Evolutionary conservation across 768 basidiomycete species (phyloP), one percentile per base, ranked within the genome.

Genomic region (Saitozyma podzolica): DNA sequence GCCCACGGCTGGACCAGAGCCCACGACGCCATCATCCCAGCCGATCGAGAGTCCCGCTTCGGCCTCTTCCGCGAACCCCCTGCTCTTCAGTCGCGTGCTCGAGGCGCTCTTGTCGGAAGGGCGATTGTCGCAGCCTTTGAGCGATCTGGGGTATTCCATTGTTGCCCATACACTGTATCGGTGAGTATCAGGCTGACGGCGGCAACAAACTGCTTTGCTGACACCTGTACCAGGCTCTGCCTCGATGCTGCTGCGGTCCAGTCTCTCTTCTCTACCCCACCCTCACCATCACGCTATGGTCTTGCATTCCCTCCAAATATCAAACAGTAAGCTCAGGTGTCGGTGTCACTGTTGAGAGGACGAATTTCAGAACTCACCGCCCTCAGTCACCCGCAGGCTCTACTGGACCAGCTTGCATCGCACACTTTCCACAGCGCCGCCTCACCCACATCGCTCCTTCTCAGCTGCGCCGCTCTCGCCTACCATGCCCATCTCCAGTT

Each of bases 401-500:
- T 64, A 3, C 57, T 64, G 16, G 52, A 51, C 43, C 58, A 37
- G 13, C 40, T 64, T 40, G 63, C 63, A 10, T 11, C 11, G n/a
- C 55, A 58, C 47, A 63, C 56, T 51, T 41, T 58, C n/a, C 41
- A 60, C 16, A 16, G 39, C 29, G 62, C 63, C 14, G 20, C 45
- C 16, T 20, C 63, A 5, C 58, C 63, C 9, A 60, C 57, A 3
- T 54, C 57, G 10, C 53, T 59, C 6, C 52, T 60, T n/a, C 20
- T 60, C 16, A 50, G 47, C 20, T 61, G 64, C 50, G 49, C 59
- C 14, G 64, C 64, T 19, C 41, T 61, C 9, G 53, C 59, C 14
- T 42, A 65, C 52, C 64, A 65, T 53, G 39, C 53, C 45, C 60
- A 61, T 42, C 39, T 65, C 17, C 59, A 61, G 37, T 61, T 65